Conservation (phyloP, 176 grass and related monocot genomes). For the Oryza meridionalis region DNA sequence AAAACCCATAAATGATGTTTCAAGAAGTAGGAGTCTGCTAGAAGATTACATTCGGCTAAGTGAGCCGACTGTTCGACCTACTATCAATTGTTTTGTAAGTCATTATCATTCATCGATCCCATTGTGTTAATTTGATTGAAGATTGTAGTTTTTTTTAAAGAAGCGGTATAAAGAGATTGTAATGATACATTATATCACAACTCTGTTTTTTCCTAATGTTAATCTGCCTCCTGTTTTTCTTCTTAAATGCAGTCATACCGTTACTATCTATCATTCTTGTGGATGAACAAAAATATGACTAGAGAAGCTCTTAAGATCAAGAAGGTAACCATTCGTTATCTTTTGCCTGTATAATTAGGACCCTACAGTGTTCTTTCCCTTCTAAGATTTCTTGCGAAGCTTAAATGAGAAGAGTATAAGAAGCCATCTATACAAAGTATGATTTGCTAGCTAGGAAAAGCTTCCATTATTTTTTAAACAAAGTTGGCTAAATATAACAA, state of each 20-base stretch:
- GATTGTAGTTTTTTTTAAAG: background rate
- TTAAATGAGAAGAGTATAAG: too few species aligned
- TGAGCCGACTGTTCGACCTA: constrained; percentile 24
- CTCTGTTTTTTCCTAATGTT: background rate
- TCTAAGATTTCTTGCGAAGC: too few species aligned
- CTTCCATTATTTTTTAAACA: too few species aligned
- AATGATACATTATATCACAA: too few species aligned
- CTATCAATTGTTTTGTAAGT: constrained; percentile 44
- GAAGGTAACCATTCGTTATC: constrained; percentile 39
- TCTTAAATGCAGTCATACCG: constrained; percentile 39
- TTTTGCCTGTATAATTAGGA: background rate
- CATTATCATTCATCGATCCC: background rate
- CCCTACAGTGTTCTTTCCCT: too few species aligned
- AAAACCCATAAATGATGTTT: background rate
- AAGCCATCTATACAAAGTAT: too few species aligned
- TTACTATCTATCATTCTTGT: constrained; percentile 47
- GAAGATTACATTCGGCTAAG: constrained; percentile 1
- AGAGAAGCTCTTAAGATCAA: constrained; percentile 51
- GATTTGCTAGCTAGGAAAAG: too few species aligned
- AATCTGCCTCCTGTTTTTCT: background rate
- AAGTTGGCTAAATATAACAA: too few species aligned
- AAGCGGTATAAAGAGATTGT: too few species aligned
- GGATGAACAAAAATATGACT: constrained; percentile 45
- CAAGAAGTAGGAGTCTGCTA: constrained; percentile 11
- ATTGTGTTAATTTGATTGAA: background rate